Base-by-base conservation (phyloP, 2,329 filamentous ascomycete species). In the Anthostomella pinea region DNA sequence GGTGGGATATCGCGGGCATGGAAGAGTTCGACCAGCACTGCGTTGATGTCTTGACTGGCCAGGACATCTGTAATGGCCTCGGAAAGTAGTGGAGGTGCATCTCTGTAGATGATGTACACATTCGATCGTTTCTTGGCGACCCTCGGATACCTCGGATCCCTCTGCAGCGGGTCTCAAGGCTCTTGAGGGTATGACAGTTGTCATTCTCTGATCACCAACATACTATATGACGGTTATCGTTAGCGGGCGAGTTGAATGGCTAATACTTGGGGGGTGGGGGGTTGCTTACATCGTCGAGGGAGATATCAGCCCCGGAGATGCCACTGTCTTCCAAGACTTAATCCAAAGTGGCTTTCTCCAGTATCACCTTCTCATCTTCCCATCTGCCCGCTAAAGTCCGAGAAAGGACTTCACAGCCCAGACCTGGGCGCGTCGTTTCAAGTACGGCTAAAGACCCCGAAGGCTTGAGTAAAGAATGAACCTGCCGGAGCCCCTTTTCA, bases 271-370 rank as follows among this genome's bases (percentile, higher is more conserved):
- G n/a, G n/a, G n/a, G n/a, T n/a, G n/a, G n/a, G n/a, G n/a, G n/a
- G n/a, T n/a, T n/a, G n/a, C n/a, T n/a, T n/a, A n/a, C n/a, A 28
- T 35, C 32, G 21, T 35, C 11, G 18, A 35, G 32, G 28, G 32
- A 27, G 3, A 35, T 27, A 27, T 27, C 25, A 35, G 10, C 13
- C 14, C 32, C 25, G 9, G 32, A 27, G 23, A 35, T 27, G 9
- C 32, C 32, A 26, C 25, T 20, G 15, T 35, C 32, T 19, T 17
- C 6, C 11, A 35, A 16, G 23, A 28, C 5, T 11, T 22, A 24
- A 27, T 9, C 5, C 32, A 22, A 35, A n/a, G 20, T 10, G 28
- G 15, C 5, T 22, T 27, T 24, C 23, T 14, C 22, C 14, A 10
- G 9, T 5, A 26, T 17, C 11, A n/a, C 8, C 14, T 28, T 3